Evolutionary conservation across 2,329 filamentous ascomycete species (phyloP), one percentile per base, ranked within the genome.

Genomic region (Botryotinia calthae): DNA sequence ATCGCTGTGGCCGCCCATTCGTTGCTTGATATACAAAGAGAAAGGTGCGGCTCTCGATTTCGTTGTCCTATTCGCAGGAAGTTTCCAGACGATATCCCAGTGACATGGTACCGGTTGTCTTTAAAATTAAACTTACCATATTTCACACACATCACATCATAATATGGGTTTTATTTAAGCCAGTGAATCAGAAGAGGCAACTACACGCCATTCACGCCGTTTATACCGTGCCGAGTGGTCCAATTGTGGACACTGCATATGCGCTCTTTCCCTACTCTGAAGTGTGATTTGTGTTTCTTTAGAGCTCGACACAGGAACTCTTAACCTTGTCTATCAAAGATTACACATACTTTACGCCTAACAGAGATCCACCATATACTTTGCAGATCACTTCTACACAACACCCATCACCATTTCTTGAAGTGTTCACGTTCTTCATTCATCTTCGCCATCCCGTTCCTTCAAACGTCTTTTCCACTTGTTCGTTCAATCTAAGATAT

Each of bases 11-110:
- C 44, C 44, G 44, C 64, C 37, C 46, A 40, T 54, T 67, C 51
- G 46, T 54, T 40, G 28, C 51, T 67, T 25, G 62, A 16, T 28
- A n/a, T 54, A 25, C 25, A 34, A 67, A 54, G 37, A 51, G 46
- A 67, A 56, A 28, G 34, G 46, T 67, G 64, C 64, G 46, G 64
- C 46, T 40, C 31, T 66, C 64, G 25, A 51, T n/a, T 54, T 54
- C 37, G 31, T 66, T 14, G 14, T 28, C 46, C 51, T 67, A 67
- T 54, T 54, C 44, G 34, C 64, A 67, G 64, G 46, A 28, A 48
- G 46, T 67, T 28, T 16, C 31, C 25, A 51, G 22, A 28, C 22
- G 46, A 54, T 42, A 67, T 67, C 31, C 64, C 64, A 54, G 46
- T 54, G 46, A 54, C 64, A 67, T 67, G 64, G 64, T 54, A 40